Evolutionary conservation across 2,329 filamentous ascomycete genomes (phyloP).

Genomic region (Neocatenulostroma microsporum): DNA sequence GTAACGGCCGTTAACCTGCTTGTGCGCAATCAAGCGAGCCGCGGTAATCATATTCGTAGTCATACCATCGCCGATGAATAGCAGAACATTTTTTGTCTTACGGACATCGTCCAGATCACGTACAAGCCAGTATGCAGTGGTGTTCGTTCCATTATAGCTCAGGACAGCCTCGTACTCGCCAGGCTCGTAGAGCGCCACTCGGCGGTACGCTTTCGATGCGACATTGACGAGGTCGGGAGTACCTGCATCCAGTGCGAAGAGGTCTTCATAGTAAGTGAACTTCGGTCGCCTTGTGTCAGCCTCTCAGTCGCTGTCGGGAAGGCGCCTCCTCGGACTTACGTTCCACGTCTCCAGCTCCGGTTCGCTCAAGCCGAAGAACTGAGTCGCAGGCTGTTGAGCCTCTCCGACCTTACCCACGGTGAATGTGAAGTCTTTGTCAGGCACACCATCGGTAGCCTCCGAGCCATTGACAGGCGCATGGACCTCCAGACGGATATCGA

Average conservation of each 20-base stretch:
- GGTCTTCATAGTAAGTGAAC: conserved; percentile 39
- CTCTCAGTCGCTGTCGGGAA: neutral
- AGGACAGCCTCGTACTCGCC: conserved; percentile 71
- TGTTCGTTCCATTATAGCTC: conserved; percentile 62
- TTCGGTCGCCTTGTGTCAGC: too few species aligned
- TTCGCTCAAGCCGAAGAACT: conserved; percentile 63
- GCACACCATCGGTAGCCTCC: conserved; percentile 55
- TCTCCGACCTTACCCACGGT: conserved; percentile 60
- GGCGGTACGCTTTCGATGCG: conserved; percentile 68
- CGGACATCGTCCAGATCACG: conserved; percentile 60
- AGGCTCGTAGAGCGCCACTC: conserved; percentile 67
- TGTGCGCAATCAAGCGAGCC: conserved; percentile 71
- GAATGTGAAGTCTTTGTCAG: conserved; percentile 68
- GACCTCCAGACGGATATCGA: conserved; percentile 75
- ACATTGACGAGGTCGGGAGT: conserved; percentile 70
- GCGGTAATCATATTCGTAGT: conserved; percentile 56
- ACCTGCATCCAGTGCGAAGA: conserved; percentile 65
- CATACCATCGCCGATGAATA: conserved; percentile 70
- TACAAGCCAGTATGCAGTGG: conserved; percentile 68
- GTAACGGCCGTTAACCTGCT: conserved; percentile 77
- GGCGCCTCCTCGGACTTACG: neutral
- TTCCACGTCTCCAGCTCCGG: conserved; percentile 71
- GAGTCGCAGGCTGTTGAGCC: conserved; percentile 47
- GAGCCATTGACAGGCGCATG: conserved; percentile 58
- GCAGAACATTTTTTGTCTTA: conserved; percentile 71